These are phyloP conservation scores for Russula sp. DNA, from an alignment of 768 basidiomycete species.

Conservation along the genomic window DNA sequence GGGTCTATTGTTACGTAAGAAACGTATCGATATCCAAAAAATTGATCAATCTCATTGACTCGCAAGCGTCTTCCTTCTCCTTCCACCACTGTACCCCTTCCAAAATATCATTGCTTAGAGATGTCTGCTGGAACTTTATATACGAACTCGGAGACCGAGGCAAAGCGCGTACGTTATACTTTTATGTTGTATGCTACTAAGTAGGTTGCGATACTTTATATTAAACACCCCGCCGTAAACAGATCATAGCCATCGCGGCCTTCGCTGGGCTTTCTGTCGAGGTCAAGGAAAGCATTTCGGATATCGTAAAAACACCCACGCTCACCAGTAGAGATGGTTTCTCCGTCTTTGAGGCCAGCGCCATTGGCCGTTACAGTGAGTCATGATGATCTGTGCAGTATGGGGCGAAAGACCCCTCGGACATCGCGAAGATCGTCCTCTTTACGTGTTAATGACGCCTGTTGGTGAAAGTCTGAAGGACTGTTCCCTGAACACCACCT, in stretches of 20 bases:
- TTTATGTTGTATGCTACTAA: neutral
- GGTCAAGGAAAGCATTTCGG: constrained; percentile 47
- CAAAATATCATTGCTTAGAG: constrained; percentile 27
- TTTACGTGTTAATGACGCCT: neutral
- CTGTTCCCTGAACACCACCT: neutral
- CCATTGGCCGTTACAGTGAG: constrained; percentile 89
- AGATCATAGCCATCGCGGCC: constrained; percentile 56
- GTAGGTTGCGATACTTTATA: neutral
- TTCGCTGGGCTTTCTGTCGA: constrained; percentile 53
- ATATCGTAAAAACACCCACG: constrained; percentile 78
- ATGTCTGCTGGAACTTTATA: constrained; percentile 65
- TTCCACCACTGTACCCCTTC: constrained; percentile 19
- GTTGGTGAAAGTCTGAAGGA: neutral
- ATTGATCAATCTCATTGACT: constrained; percentile 17
- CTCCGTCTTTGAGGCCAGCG: constrained; percentile 66
- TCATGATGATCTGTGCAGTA: constrained; percentile 26
- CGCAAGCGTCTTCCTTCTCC: constrained; percentile 24
- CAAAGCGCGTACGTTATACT: constrained; percentile 44
- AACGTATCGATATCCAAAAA: constrained; percentile 14
- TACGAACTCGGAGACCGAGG: constrained; percentile 37
- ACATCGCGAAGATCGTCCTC: neutral
- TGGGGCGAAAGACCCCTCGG: neutral
- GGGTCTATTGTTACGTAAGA: constrained; percentile 4
- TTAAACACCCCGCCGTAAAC: neutral
- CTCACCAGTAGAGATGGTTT: constrained; percentile 73